These are phyloP conservation scores for Byssoonygena ceratinophila DNA, from an alignment of 2,329 filamentous ascomycete genomes.

Conservation along the genomic window DNA sequence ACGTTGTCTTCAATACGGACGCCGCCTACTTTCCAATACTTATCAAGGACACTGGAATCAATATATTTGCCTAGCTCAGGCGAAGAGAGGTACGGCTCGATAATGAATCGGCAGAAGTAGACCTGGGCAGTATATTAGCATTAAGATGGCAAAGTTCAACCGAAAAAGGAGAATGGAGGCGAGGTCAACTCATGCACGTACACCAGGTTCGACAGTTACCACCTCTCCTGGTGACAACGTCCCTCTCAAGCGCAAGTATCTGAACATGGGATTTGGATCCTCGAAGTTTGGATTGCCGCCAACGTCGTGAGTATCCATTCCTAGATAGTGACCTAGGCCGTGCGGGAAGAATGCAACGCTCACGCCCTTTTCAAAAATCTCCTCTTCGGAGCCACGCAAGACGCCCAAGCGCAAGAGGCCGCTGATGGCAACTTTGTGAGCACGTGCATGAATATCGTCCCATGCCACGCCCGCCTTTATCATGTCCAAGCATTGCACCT, in stretches of 20 bases:
- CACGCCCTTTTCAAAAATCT: slow-evolving; percentile 67
- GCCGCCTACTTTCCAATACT: slow-evolving; percentile 81
- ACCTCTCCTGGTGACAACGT: slow-evolving; percentile 66
- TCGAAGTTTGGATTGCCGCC: slow-evolving; percentile 61
- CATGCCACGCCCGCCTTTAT: slow-evolving; percentile 60
- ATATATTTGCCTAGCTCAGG: slow-evolving; percentile 66
- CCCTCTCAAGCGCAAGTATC: slow-evolving; percentile 71
- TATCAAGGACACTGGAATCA: slow-evolving; percentile 58
- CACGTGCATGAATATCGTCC: slow-evolving; percentile 60
- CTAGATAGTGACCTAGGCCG: slow-evolving; percentile 80
- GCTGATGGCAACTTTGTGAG: slow-evolving; percentile 59
- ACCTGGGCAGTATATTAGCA: slow-evolving; percentile 40
- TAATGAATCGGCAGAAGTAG: slow-evolving; percentile 86
- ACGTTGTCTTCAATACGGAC: slow-evolving; percentile 90
- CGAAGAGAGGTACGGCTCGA: slow-evolving; percentile 66
- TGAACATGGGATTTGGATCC: slow-evolving; percentile 75
- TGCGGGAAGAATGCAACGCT: slow-evolving; percentile 87
- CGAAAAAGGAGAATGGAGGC: neutral
- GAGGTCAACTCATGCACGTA: slow-evolving; percentile 36
- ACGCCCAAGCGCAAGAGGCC: slow-evolving; percentile 64
- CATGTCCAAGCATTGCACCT: slow-evolving; percentile 58
- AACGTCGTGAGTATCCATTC: slow-evolving; percentile 85
- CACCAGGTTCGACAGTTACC: slow-evolving; percentile 88
- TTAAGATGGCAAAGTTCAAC: neutral
- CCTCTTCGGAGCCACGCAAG: slow-evolving; percentile 52